Evolutionary conservation across 371 early-diverging fungal genomes (phyloP).

Genomic region (Mucor irregularis): DNA sequence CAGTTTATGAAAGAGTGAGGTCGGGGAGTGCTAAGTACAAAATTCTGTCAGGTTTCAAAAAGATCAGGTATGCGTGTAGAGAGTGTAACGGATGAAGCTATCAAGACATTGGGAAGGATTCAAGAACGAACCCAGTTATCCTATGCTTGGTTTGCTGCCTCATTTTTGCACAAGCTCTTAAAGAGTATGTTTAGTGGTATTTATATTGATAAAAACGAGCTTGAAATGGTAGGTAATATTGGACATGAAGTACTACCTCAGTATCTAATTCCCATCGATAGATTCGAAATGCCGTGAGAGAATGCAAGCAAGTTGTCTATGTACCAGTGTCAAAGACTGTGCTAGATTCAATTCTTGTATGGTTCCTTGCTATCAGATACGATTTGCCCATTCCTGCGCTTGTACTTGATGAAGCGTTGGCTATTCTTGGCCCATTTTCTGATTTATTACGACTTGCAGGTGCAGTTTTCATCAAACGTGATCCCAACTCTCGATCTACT

Average conservation of each 20-base stretch:
- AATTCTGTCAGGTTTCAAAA: slow-evolving; percentile 14
- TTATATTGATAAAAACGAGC: slow-evolving; percentile 12
- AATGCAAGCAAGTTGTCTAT: slow-evolving; percentile 27
- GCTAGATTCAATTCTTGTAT: slow-evolving; percentile 31
- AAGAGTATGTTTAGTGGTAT: slow-evolving; percentile 30
- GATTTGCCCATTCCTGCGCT: slow-evolving; percentile 31
- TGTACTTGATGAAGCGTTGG: slow-evolving; percentile 30
- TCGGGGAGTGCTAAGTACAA: too few species aligned
- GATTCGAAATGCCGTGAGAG: slow-evolving; percentile 15
- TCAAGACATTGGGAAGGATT: slow-evolving; percentile 21
- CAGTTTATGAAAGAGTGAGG: too few species aligned
- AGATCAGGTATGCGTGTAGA: slow-evolving; percentile 28
- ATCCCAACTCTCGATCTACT: slow-evolving; percentile 17
- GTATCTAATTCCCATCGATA: not conserved
- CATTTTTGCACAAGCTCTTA: slow-evolving; percentile 23
- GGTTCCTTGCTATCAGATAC: slow-evolving; percentile 35
- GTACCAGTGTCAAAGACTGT: slow-evolving; percentile 34
- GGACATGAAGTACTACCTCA: not conserved
- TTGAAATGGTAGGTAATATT: slow-evolving; percentile 14
- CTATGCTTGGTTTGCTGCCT: slow-evolving; percentile 37
- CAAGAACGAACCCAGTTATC: slow-evolving; percentile 37
- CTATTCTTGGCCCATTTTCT: slow-evolving; percentile 31
- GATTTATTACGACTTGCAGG: slow-evolving; percentile 32
- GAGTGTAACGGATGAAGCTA: slow-evolving; percentile 25
- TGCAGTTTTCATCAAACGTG: slow-evolving; percentile 30